Percentiles rank a stretch among this genome's conserved stretches.
Evolutionary conservation across 768 basidiomycete species (phyloP).

Genomic region (Solioccasus polychromus): DNA sequence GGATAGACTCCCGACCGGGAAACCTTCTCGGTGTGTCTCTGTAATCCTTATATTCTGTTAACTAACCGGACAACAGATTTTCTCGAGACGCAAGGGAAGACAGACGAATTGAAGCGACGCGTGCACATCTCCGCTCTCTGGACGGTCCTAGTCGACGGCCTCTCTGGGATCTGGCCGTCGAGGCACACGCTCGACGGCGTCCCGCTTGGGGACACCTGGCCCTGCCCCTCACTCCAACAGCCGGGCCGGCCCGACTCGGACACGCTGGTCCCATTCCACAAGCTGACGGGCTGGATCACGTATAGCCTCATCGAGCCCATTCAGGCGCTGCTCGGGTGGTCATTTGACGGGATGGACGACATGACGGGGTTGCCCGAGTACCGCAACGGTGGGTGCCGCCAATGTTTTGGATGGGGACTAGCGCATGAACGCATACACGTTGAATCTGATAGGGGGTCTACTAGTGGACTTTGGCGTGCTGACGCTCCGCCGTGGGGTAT

Average conservation of each 20-base stretch:
- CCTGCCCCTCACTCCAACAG: conserved; percentile 54
- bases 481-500: conserved; percentile 53
- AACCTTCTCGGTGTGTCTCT: conserved; percentile 66
- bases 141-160: conserved; percentile 75
- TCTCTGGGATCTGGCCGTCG: conserved; percentile 87
- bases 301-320: conserved; percentile 87
- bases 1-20: conserved; percentile 70
- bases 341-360: conserved; percentile 75
- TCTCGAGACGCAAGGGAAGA: conserved; percentile 53
- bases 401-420: too few species aligned
- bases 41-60: neutral
- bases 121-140: conserved; percentile 79
- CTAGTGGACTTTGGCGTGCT: conserved; percentile 83
- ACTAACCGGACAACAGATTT: conserved; percentile 48
- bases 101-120: conserved; percentile 37
- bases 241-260: conserved; percentile 40
- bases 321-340: conserved; percentile 74
- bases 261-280: conserved; percentile 90
- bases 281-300: conserved; percentile 91
- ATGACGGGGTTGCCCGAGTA: conserved; percentile 96
- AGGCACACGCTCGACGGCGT: conserved; percentile 65
- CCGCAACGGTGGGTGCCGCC: conserved; percentile 71
- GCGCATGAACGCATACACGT: neutral
- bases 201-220: conserved; percentile 92
- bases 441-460: conserved; percentile 85